Evolutionary conservation across 148 eudicot genomes (phyloP).

Genomic region (Amaranthus hypochondriacus): DNA sequence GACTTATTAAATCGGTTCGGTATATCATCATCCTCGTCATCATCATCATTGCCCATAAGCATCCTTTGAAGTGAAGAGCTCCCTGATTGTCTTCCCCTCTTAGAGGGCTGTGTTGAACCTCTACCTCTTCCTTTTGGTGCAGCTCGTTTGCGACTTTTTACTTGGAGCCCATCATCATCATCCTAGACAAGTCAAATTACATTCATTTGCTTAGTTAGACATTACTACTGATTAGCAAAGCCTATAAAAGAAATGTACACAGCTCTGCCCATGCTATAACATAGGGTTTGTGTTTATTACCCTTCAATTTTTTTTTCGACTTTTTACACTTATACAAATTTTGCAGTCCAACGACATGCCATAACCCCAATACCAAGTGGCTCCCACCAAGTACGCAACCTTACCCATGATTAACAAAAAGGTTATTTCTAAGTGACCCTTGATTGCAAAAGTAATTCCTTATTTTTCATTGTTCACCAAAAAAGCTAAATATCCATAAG

Average conservation of each 20-base stretch:
- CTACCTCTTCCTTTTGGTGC: constrained; percentile 85
- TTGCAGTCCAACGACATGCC: not conserved
- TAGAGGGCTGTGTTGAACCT: constrained; percentile 60
- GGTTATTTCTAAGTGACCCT: no score
- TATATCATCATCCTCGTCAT: constrained; percentile 56
- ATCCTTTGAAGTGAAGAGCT: constrained; percentile 56
- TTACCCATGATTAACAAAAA: no score
- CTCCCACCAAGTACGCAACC: no score
- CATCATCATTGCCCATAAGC: constrained; percentile 52
- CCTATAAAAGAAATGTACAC: not conserved
- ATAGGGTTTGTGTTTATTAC: not conserved
- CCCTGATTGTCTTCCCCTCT: constrained; percentile 78
- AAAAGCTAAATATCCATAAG: not conserved
- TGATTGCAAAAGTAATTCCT: not conserved
- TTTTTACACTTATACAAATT: not conserved
- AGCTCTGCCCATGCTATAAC: not conserved
- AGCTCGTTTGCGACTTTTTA: constrained; percentile 70
- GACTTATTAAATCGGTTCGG: constrained; percentile 44
- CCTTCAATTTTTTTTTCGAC: not conserved
- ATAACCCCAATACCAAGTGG: no score
- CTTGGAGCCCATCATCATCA: constrained; percentile 43
- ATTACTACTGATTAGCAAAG: constrained; percentile 1
- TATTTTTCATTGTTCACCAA: not conserved
- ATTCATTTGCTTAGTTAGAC: not conserved
- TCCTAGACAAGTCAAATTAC: constrained; percentile 33